A percentile compares a stretch with the other conserved stretches of the same genome.
These are phyloP conservation scores for Trichothecium sympodiale DNA, from an alignment of 2,329 filamentous ascomycete genomes.

Conservation along the genomic window DNA sequence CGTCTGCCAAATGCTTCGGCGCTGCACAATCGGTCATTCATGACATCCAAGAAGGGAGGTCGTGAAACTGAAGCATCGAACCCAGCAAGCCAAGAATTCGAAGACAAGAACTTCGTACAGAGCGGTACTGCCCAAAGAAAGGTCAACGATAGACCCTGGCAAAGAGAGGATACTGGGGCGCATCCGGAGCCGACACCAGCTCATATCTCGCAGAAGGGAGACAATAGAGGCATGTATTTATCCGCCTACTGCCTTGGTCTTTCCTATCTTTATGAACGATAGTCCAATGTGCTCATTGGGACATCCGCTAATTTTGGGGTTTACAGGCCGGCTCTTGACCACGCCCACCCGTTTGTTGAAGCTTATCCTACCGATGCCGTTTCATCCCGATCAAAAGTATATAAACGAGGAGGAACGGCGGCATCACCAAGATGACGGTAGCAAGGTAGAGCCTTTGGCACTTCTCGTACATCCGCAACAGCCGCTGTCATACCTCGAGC, in stretches of 20 bases:
- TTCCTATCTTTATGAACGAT: too few relatives aligned
- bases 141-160: constrained; percentile 55
- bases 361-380: constrained; percentile 61
- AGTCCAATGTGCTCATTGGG: too few relatives aligned
- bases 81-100: constrained; percentile 17
- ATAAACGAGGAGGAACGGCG: constrained; percentile 25
- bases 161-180: constrained; percentile 43
- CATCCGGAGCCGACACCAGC: constrained; percentile 19
- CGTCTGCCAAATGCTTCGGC: not conserved
- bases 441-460: constrained; percentile 65
- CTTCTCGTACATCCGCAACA: constrained; percentile 83
- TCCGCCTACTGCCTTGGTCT: not conserved
- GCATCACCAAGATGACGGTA: constrained; percentile 18
- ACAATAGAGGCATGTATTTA: constrained; percentile 18
- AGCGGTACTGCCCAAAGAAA: constrained; percentile 31
- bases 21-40: not conserved
- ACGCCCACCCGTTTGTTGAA: constrained; percentile 74
- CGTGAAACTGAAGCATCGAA: constrained; percentile 14
- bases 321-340: constrained; percentile 59
- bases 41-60: not conserved
- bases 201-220: constrained; percentile 12
- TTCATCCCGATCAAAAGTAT: constrained; percentile 25
- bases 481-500: constrained; percentile 80
- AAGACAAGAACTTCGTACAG: constrained; percentile 25
- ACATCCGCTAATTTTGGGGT: constrained; percentile 1